Percentiles rank a stretch among this genome's conserved stretches.
Evolutionary conservation across 805 yeast species (phyloP).

Genomic region (Lachancea lanzarotensis): DNA sequence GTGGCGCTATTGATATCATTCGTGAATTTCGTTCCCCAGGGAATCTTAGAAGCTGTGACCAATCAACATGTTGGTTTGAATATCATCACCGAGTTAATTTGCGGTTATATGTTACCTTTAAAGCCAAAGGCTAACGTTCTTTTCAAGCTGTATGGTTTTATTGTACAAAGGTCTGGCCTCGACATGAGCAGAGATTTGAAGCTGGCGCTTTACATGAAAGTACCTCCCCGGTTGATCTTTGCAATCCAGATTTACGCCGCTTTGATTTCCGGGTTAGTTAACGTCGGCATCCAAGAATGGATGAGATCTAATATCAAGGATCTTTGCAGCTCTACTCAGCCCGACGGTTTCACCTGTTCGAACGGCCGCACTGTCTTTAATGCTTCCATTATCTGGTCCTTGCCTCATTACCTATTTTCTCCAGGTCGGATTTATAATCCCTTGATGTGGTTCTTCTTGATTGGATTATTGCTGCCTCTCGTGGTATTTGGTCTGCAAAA

Average conservation of each 20-base stretch:
- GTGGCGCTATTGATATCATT: slow-evolving; percentile 48
- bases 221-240: slow-evolving; percentile 52
- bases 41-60: slow-evolving; percentile 52
- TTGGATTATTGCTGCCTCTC: slow-evolving; percentile 41
- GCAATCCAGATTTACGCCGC: slow-evolving; percentile 39
- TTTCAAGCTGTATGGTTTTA: slow-evolving; percentile 48
- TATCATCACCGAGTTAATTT: slow-evolving; percentile 52
- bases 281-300: slow-evolving; percentile 38
- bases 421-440: slow-evolving; percentile 48
- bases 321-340: slow-evolving; percentile 36
- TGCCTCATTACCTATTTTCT: slow-evolving; percentile 47
- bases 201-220: slow-evolving; percentile 50
- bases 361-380: slow-evolving; percentile 39
- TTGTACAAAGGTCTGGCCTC: slow-evolving; percentile 49
- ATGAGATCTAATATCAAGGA: slow-evolving; percentile 35
- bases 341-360: slow-evolving; percentile 40
- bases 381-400: slow-evolving; percentile 48
- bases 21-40: slow-evolving; percentile 50
- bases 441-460: slow-evolving; percentile 48
- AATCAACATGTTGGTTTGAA: slow-evolving; percentile 51
- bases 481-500: slow-evolving; percentile 31
- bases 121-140: slow-evolving; percentile 49
- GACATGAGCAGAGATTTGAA: slow-evolving; percentile 47
- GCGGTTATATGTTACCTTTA: slow-evolving; percentile 54
- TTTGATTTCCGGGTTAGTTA: slow-evolving; percentile 34